Percentiles rank a stretch among this genome's conserved stretches.
Evolutionary conservation across 73 alveolate genomes (phyloP).

Genomic region (Tetrahymena thermophila): DNA sequence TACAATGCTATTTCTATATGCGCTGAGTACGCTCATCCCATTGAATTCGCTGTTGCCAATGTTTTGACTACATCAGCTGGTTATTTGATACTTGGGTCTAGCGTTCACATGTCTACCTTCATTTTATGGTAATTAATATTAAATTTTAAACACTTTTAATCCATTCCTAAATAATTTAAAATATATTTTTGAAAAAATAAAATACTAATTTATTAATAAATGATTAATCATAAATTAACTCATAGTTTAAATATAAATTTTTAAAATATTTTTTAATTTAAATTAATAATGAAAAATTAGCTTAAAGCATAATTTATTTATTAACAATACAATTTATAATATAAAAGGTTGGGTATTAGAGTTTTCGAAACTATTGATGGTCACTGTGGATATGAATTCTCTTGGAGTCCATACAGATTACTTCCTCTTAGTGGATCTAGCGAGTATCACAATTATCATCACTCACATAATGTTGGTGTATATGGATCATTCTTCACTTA

Average conservation of each 20-base stretch:
- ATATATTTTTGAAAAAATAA: no score
- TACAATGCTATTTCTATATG: constrained; percentile 49
- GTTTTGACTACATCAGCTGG: constrained; percentile 50
- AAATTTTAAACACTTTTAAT: not conserved
- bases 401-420: constrained; percentile 79
- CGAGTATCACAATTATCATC: constrained; percentile 62
- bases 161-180: no score
- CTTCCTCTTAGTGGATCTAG: constrained; percentile 64
- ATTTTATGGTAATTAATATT: constrained; percentile 6
- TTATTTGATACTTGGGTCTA: constrained; percentile 28
- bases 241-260: no score
- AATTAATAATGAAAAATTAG: not conserved
- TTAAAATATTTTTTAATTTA: no score
- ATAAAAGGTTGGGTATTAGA: not conserved
- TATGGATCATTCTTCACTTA: constrained; percentile 50
- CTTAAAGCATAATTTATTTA: no score
- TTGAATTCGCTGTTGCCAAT: constrained; percentile 56
- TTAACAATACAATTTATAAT: not conserved
- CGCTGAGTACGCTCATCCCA: constrained; percentile 67
- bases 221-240: no score
- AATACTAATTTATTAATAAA: no score
- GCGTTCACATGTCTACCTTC: constrained; percentile 36
- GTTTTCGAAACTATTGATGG: constrained; percentile 55
- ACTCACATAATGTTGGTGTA: constrained; percentile 63
- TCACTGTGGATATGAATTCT: constrained; percentile 52